Percentiles rank a stretch among this genome's conserved stretches.
phyloP scores from a whole-genome alignment of 73 alveolate species.

The Breviolum minutum region DNA sequence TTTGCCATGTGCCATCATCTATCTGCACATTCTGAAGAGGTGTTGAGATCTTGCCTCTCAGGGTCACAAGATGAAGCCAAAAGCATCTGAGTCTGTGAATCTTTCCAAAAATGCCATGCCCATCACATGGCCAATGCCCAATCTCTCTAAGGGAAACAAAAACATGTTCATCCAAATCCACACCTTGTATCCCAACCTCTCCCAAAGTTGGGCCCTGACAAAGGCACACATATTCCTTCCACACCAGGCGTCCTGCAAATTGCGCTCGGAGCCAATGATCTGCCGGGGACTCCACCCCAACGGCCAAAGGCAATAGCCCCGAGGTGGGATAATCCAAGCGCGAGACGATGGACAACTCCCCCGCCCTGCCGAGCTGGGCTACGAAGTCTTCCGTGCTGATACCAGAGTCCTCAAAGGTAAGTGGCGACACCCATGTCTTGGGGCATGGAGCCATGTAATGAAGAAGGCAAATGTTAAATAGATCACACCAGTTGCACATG shows the following conservation, averaged over 20 bases:
- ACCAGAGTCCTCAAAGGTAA: neutral
- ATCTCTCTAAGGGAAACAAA: no score
- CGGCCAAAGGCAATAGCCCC: constrained; percentile 54
- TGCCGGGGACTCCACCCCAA: constrained; percentile 42
- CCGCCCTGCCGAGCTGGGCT: constrained; percentile 1
- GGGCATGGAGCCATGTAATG: no score
- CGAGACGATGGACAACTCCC: constrained; percentile 42
- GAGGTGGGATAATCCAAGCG: constrained; percentile 70
- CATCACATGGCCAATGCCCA: no score
- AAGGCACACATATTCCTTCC: constrained; percentile 52
- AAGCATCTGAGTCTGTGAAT: no score
- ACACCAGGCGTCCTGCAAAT: constrained; percentile 88
- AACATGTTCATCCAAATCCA: no score
- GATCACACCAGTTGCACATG: no score
- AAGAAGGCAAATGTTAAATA: no score
- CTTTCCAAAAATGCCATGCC: no score
- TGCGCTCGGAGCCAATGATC: constrained; percentile 66
- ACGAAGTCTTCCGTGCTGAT: constrained; percentile 50
- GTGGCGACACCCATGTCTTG: no score
- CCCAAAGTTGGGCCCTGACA: constrained; percentile 62
- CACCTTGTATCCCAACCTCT: constrained; percentile 29
- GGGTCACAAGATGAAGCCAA: neutral
- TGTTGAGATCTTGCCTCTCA: constrained; percentile 9
- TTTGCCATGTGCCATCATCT: constrained; percentile 74
- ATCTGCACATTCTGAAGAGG: constrained; percentile 36